Evolutionary conservation across 2,329 filamentous ascomycete genomes (phyloP), one percentile per base, ranked within the genome.

Genomic region (Thelonectria blattea): DNA sequence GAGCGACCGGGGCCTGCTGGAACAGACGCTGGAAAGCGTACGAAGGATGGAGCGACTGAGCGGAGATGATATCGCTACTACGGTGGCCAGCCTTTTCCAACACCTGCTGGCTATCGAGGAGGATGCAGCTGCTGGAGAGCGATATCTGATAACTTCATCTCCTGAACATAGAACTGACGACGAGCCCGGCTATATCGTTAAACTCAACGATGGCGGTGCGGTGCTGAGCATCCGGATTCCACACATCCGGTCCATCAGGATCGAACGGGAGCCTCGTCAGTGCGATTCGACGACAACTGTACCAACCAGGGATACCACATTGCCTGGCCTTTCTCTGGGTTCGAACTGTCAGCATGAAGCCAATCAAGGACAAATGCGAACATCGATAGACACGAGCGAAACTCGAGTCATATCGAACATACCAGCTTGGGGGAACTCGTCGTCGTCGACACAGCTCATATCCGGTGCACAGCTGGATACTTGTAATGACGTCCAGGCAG

Each of bases 21-120:
- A 78, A 50, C 65, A 74, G 3, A 73, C 75, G 0, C 71, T 76
- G 14, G 68, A 74, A 14, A 72, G 73, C 43, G 76, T 81, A 67
- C 65, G 73, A 17, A 69, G 74, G 5, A 72, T 78, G 12, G 72
- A 74, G 3, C 59, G 65, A 0, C 47, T 60, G 11, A 76, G 75
- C 27, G 64, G 69, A 11, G 80, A 83, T 58, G 75, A 73, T 48
- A 68, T 82, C 2, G 72, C 77, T 0, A 66, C 63, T 9, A 77
- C 79, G 46, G 68, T 80, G 0, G 73, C 75, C 1, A 74, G 72
- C 2, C 77, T 81, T 15, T 76, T 82, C 37, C 70, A 70, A 12
- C 74, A 78, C 42, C 68, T 83, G 3, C 65, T 81, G 12, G 75
- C 77, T 1, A 75, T 83, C 14, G 81, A 83, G 52, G 66, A 69